phyloP scores from a whole-genome alignment of 768 basidiomycete species.

The Leccinum broughii region DNA sequence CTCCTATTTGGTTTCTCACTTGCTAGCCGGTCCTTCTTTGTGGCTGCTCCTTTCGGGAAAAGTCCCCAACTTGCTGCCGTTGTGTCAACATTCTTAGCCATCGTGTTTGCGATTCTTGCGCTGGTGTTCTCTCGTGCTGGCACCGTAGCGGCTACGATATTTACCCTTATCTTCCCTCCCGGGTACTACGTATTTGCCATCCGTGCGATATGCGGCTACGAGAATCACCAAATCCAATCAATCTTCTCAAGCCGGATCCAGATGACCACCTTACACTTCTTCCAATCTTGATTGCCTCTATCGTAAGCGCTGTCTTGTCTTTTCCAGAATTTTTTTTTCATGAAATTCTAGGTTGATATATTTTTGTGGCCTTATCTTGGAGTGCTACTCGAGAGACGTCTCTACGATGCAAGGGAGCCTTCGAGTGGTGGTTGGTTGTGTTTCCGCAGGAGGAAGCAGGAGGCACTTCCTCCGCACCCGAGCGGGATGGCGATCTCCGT shows the following conservation, averaged over 20 bases:
- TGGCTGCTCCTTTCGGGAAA: slow-evolving; percentile 68
- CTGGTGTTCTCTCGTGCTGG: slow-evolving; percentile 47
- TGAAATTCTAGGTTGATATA: slow-evolving; percentile 53
- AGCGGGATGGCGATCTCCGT: slow-evolving; percentile 60
- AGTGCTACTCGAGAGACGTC: slow-evolving; percentile 51
- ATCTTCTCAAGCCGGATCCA: slow-evolving; percentile 59
- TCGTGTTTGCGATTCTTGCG: slow-evolving; percentile 68
- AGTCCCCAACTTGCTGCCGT: slow-evolving; percentile 73
- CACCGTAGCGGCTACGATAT: slow-evolving; percentile 54
- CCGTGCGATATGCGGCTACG: slow-evolving; percentile 66
- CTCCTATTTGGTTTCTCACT: slow-evolving; percentile 66
- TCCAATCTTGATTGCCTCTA: slow-evolving; percentile 59
- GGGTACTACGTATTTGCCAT: slow-evolving; percentile 74
- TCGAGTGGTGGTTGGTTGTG: slow-evolving; percentile 28
- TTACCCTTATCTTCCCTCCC: slow-evolving; percentile 73
- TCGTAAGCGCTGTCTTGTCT: slow-evolving; percentile 46
- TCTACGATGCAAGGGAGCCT: slow-evolving; percentile 60
- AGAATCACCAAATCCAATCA: slow-evolving; percentile 57
- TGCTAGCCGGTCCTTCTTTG: slow-evolving; percentile 71
- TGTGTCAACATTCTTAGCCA: slow-evolving; percentile 60
- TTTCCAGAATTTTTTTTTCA: not conserved
- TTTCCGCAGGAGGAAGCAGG: slow-evolving; percentile 15
- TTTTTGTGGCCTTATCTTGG: slow-evolving; percentile 76
- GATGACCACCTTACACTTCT: slow-evolving; percentile 55
- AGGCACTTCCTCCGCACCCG: slow-evolving; percentile 29